phyloP scores from a whole-genome alignment of 1,139 yeast genomes.

The Debaryomyces psychrophilus region DNA sequence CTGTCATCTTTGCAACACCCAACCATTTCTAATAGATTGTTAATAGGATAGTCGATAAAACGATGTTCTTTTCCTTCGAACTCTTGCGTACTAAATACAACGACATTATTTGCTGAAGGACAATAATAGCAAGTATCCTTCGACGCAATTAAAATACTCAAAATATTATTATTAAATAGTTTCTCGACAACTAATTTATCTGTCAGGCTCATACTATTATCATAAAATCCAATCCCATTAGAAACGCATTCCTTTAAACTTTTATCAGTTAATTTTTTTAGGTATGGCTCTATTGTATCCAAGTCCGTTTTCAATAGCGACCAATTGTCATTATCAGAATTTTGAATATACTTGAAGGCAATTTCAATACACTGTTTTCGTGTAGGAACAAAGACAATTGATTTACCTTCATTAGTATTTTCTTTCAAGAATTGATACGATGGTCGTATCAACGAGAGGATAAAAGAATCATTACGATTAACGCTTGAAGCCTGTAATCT shows the following conservation, averaged over 20 bases:
- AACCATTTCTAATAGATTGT: conserved; percentile 71
- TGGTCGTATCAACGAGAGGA: conserved; percentile 55
- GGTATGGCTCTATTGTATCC: conserved; percentile 42
- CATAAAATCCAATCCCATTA: conserved; percentile 71
- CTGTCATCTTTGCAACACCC: conserved; percentile 53
- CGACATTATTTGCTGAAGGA: conserved; percentile 58
- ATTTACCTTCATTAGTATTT: conserved; percentile 31
- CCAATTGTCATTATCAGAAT: conserved; percentile 35
- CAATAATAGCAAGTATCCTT: conserved; percentile 55
- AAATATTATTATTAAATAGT: conserved; percentile 50
- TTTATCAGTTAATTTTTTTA: conserved; percentile 51
- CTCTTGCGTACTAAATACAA: conserved; percentile 71
- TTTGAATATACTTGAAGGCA: conserved; percentile 45
- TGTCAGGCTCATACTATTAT: conserved; percentile 56
- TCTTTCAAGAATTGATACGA: conserved; percentile 32
- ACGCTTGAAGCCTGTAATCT: conserved; percentile 56
- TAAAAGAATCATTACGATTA: conserved; percentile 51
- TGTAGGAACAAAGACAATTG: conserved; percentile 60
- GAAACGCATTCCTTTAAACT: conserved; percentile 46
- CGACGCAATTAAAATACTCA: conserved; percentile 60
- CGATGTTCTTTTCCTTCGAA: conserved; percentile 78
- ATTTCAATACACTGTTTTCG: conserved; percentile 59
- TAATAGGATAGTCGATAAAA: conserved; percentile 67
- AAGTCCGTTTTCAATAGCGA: conserved; percentile 27
- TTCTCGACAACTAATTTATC: conserved; percentile 61